Conservation (phyloP, 805 yeast species). For the Yamadazyma philogaea region DNA sequence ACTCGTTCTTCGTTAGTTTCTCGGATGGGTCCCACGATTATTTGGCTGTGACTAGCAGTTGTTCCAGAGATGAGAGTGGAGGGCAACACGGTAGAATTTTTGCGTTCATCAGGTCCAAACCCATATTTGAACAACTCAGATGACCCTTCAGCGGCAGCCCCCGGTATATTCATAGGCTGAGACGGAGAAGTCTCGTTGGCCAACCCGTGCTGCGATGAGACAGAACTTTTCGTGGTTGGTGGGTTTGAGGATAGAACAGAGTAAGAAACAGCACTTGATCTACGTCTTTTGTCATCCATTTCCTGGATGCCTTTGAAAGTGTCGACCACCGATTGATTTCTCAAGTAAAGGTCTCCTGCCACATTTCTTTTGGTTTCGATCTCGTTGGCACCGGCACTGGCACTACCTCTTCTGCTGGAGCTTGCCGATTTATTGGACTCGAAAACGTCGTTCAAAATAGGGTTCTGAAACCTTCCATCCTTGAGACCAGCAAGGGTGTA, state of each 20-base stretch:
- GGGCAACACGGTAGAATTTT: neutral
- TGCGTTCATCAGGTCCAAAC: neutral
- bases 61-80: neutral
- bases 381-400: constrained; percentile 37
- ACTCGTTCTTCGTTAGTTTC: constrained; percentile 25
- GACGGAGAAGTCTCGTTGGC: constrained; percentile 9
- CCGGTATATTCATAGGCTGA: constrained; percentile 13
- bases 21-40: constrained; percentile 36
- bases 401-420: constrained; percentile 29
- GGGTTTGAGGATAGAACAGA: constrained; percentile 13
- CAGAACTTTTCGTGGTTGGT: constrained; percentile 16
- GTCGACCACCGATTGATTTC: constrained; percentile 40
- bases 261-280: constrained; percentile 25
- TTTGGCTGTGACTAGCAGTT: constrained; percentile 8
- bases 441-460: constrained; percentile 32
- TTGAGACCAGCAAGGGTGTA: constrained; percentile 25
- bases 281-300: constrained; percentile 38
- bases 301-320: constrained; percentile 43
- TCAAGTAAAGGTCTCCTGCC: constrained; percentile 42
- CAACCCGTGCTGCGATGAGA: constrained; percentile 8
- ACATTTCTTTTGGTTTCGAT: constrained; percentile 45
- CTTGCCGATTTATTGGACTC: constrained; percentile 24
- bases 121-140: neutral
- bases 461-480: constrained; percentile 24
- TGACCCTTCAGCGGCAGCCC: neutral